These are phyloP conservation scores for Phytophthora syringae DNA, from an alignment of 352 stramenopile species.

Conservation along the genomic window DNA sequence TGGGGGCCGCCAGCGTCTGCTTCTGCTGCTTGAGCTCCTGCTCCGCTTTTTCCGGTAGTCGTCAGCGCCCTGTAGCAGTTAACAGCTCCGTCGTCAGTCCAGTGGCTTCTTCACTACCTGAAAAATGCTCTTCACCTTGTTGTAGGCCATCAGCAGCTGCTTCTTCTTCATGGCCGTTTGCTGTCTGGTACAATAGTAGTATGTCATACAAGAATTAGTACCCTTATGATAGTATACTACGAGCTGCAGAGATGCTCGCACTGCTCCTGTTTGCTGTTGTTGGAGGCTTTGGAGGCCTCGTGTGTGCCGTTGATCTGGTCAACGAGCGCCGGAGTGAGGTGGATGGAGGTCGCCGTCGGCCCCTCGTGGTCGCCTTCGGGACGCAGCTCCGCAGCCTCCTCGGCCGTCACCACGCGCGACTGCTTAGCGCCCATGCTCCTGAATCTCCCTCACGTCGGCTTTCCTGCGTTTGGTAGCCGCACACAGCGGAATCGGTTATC, in stretches of 20 bases:
- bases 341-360: conserved; percentile 62
- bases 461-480: conserved; percentile 9
- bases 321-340: conserved; percentile 71
- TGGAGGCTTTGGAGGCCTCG: conserved; percentile 11
- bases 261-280: too few species aligned
- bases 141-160: conserved; percentile 78
- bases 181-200: conserved; percentile 41
- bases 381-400: conserved; percentile 61
- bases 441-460: conserved; percentile 46
- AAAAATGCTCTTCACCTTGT: too few species aligned
- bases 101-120: too few species aligned
- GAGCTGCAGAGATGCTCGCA: too few species aligned
- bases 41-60: conserved; percentile 75
- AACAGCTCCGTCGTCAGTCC: conserved; percentile 2
- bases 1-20: conserved; percentile 34
- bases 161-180: conserved; percentile 73
- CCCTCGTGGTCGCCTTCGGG: conserved; percentile 49
- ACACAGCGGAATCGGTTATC: conserved; percentile 17
- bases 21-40: conserved; percentile 52
- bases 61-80: conserved; percentile 53
- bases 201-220: conserved; percentile 3
- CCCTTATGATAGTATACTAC: not conserved
- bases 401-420: conserved; percentile 73
- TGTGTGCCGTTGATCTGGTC: conserved; percentile 71
- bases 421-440: conserved; percentile 77